Base-by-base conservation (phyloP, 73 alveolate species). In the Durusdinium trenchii region DNA sequence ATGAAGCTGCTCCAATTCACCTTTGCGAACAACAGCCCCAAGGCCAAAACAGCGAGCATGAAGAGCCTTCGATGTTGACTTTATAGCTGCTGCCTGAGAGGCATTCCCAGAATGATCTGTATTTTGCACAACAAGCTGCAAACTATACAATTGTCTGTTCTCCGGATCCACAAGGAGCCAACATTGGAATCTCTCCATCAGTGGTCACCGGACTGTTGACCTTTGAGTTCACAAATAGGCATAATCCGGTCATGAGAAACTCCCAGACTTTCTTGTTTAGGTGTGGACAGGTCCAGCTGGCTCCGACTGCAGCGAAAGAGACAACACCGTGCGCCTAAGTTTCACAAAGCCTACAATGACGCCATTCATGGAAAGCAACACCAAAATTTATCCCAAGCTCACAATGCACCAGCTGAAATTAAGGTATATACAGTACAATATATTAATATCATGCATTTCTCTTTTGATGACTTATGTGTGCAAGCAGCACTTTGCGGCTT, bases 141-240 rank as follows among this genome's bases (percentile, higher is more conserved):
- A 10, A n/a, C 52, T 26, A 38, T 6, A 32, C 23, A 16, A 16
- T 12, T 23, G 12, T 57, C 32, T 57, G 12, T 57, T 57, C 23
- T 57, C 69, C 48, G 30, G 6, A 36, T 71, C 18, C 51, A 5
- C 84, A 36, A 81, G 69, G 91, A 81, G 35, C 71, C 10, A 32
- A 48, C 91, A 50, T 91, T 91, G 98, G 98, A 69, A 76, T 42
- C 75, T 91, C 98, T 48, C 69, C 89, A 45, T 91, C 98, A 38
- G 98, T 91, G 60, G 89, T 67, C 46, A 76, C 98, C 73, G 98
- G 98, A 76, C 98, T 91, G 76, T 91, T 91, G 98, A 91, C 98
- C 98, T 91, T 28, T 28, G 40, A 30, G 16, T 10, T 38, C 42
- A 35, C 30, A 10, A n/a, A 38, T 42, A 28, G 32, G 43, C 38